Base-by-base conservation (phyloP, 805 yeast genomes). In the Candida montana region DNA sequence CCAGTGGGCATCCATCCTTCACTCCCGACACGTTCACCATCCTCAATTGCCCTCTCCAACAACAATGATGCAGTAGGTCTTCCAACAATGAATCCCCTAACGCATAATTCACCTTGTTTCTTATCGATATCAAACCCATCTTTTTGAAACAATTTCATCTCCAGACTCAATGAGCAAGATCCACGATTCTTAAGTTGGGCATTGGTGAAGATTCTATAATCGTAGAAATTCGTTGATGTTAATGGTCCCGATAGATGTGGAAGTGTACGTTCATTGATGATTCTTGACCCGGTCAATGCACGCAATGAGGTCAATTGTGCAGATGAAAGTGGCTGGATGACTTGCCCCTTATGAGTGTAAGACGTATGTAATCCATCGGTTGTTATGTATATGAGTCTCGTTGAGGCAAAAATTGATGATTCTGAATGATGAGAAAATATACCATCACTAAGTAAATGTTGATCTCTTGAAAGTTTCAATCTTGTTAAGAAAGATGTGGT, bases 71-170 rank as follows among this genome's bases (percentile, higher is more conserved):
- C 67, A 5, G 59, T 50, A 2, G 71, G 71, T 49, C 71, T 79
- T 0, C 89, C 88, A 18, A 83, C 69, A 30, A 72, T 77, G 57
- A 81, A 83, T 0, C 91, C 93, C 42, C 91, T 65, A 2, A 75
- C 64, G 46, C 70, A 65, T 5, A 83, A 51, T 51, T 67, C 67
- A 7, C 89, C 88, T 31, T 64, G 63, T 28, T 64, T 63, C 20
- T 65, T 63, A 2, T 55, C 62, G 16, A 69, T 59, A 31, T 57
- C 54, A 4, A 61, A 41, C 3, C 55, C 64, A 0, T 29, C 30
- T 3, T 61, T 57, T 39, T 63, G 57, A 20, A 67, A 65, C 10
- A 81, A 48, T 56, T 83, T 83, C 21, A 78, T 65, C 45, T 83
- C 91, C 38, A 79, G 44, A 2, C 81, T 65, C 41, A 81, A 81